Conservation (phyloP, 768 basidiomycete genomes). For the Jaapia argillacea region DNA sequence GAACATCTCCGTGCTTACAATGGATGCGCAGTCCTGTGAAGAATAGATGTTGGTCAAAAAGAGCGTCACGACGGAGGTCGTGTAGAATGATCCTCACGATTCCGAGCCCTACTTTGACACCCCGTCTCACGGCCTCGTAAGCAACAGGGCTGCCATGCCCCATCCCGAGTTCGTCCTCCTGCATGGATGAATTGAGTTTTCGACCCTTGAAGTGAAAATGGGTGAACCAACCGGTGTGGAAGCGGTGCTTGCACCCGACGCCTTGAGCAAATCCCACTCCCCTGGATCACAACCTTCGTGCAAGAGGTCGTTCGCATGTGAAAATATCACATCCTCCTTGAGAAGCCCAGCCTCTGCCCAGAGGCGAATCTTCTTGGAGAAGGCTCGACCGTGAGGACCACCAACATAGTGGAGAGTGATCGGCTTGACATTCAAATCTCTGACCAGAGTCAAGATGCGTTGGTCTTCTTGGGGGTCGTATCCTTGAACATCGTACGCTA, state of each 20-base stretch:
- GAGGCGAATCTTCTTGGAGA: slow-evolving; percentile 1
- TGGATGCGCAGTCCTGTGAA: slow-evolving; percentile 16
- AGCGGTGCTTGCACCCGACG: slow-evolving; percentile 13
- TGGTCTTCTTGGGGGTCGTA: neutral
- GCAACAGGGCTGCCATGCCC: slow-evolving; percentile 19
- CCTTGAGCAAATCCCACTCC: slow-evolving; percentile 17
- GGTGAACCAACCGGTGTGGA: slow-evolving; percentile 12
- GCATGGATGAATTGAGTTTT: too few species aligned
- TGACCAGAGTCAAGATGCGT: neutral
- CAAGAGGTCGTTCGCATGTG: slow-evolving; percentile 17
- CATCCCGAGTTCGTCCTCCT: slow-evolving; percentile 21
- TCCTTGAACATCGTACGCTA: slow-evolving; percentile 15
- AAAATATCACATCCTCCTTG: slow-evolving; percentile 18
- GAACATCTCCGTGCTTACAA: slow-evolving; percentile 20
- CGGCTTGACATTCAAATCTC: neutral
- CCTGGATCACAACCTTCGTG: slow-evolving; percentile 16
- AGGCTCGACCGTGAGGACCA: neutral
- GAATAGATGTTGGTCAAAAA: too few species aligned
- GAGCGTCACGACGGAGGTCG: too few species aligned
- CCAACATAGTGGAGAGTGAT: slow-evolving; percentile 5
- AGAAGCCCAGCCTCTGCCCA: slow-evolving; percentile 17
- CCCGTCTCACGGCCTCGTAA: slow-evolving; percentile 17
- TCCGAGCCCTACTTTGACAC: slow-evolving; percentile 19
- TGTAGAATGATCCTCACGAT: slow-evolving; percentile 10
- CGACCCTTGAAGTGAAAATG: neutral